Percentiles rank a stretch among this genome's conserved stretches.
These are phyloP conservation scores for Phialocephala sp. DNA, from an alignment of 2,329 filamentous ascomycete genomes.

Conservation along the genomic window DNA sequence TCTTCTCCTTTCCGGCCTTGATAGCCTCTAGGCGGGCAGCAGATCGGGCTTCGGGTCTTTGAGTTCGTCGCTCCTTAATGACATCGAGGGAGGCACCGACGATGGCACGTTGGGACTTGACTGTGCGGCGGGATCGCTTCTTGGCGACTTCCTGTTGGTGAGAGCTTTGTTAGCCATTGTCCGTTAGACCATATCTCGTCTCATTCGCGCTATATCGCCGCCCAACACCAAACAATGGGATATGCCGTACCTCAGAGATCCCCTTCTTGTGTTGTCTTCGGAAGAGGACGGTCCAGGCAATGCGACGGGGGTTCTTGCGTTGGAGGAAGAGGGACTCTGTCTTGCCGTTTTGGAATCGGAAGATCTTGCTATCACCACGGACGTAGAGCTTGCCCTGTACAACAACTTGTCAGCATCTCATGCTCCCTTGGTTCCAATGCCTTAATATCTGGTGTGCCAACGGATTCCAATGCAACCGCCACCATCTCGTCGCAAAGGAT, in stretches of 20 bases:
- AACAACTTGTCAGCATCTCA: slow-evolving; percentile 39
- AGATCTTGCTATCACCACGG: slow-evolving; percentile 99
- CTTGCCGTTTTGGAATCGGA: slow-evolving; percentile 99
- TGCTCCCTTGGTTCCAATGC: slow-evolving; percentile 14
- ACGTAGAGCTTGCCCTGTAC: slow-evolving; percentile 97
- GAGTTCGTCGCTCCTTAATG: slow-evolving; percentile 97
- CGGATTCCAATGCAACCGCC: slow-evolving; percentile 18
- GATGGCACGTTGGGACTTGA: slow-evolving; percentile 99
- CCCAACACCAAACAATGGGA: slow-evolving; percentile 12
- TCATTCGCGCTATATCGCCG: neutral
- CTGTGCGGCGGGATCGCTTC: slow-evolving; percentile 97
- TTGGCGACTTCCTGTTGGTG: slow-evolving; percentile 91
- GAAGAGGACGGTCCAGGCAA: slow-evolving; percentile 98
- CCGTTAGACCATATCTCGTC: slow-evolving; percentile 12
- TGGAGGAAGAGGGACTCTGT: slow-evolving; percentile 99
- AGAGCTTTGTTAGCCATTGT: slow-evolving; percentile 29
- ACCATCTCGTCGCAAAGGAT: slow-evolving; percentile 31
- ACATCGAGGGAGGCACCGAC: slow-evolving; percentile 99
- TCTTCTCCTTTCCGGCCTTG: slow-evolving; percentile 99
- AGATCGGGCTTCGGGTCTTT: slow-evolving; percentile 93
- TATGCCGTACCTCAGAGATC: slow-evolving; percentile 93
- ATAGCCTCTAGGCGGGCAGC: slow-evolving; percentile 90
- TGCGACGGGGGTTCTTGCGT: slow-evolving; percentile 99
- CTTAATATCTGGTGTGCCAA: slow-evolving; percentile 17
- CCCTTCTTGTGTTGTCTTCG: slow-evolving; percentile 99